phyloP scores from a whole-genome alignment of 495 filamentous ascomycete species.

The Annulohypoxylon bovei region DNA sequence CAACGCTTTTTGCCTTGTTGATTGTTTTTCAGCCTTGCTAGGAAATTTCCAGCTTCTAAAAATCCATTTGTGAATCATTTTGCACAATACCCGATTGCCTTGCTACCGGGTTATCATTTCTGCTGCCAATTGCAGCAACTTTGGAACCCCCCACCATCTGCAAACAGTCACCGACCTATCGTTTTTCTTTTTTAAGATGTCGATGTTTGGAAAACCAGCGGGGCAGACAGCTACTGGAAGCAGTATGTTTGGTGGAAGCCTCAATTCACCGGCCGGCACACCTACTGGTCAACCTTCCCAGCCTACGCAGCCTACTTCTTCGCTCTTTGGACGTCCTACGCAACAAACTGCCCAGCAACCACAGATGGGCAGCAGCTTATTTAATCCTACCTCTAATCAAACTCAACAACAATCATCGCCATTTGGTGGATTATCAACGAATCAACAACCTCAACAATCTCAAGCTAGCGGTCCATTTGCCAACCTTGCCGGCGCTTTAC shows the following conservation, averaged over 20 bases:
- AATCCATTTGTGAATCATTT: not conserved
- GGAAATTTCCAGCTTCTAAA: conserved; percentile 28
- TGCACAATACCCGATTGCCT: not conserved
- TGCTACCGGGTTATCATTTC: conserved; percentile 14
- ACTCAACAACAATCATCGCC: conserved; percentile 4
- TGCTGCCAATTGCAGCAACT: conserved; percentile 28
- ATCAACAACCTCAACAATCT: conserved; percentile 23
- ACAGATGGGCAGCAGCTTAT: not conserved
- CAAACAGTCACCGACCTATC: not conserved
- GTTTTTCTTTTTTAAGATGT: conserved; percentile 32
- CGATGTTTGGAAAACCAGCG: conserved; percentile 38
- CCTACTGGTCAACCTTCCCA: conserved; percentile 14
- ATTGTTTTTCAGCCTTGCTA: conserved; percentile 49
- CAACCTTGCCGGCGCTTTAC: not conserved
- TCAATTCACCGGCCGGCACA: conserved; percentile 6
- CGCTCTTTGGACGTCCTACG: conserved; percentile 15
- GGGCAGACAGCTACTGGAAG: conserved; percentile 10
- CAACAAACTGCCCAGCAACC: conserved; percentile 10
- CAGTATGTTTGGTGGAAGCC: conserved; percentile 22
- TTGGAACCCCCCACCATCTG: not conserved
- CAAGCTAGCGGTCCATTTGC: conserved; percentile 13
- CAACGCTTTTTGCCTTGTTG: conserved; percentile 41
- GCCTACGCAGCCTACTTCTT: not conserved
- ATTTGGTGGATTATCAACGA: conserved; percentile 13
- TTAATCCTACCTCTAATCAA: not conserved